phyloP scores from a whole-genome alignment of 768 basidiomycete species.

The Suillus sp. region DNA sequence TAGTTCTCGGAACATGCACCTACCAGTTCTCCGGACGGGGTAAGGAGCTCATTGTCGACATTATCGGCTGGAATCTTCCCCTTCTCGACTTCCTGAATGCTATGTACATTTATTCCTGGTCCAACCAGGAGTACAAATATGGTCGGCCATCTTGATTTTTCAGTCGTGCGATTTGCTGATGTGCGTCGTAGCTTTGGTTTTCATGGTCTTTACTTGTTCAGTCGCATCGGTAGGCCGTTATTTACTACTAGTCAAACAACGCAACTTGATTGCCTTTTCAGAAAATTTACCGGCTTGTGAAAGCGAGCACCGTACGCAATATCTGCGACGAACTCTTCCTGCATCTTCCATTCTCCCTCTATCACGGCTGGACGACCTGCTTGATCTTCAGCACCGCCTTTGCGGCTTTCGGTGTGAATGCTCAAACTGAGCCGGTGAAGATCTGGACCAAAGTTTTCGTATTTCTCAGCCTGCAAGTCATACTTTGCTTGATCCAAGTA shows the following conservation, averaged over 20 bases:
- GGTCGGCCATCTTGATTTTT: constrained; percentile 27
- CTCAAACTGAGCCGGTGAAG: constrained; percentile 50
- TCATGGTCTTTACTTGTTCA: constrained; percentile 48
- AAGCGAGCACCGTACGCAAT: constrained; percentile 51
- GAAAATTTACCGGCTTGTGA: constrained; percentile 70
- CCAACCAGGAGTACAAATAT: constrained; percentile 49
- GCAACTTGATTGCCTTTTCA: constrained; percentile 36
- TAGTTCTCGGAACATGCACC: constrained; percentile 65
- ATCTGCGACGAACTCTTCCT: constrained; percentile 62
- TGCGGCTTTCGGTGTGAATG: constrained; percentile 63
- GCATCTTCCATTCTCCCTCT: constrained; percentile 75
- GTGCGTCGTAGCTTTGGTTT: constrained; percentile 35
- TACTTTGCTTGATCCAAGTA: background rate
- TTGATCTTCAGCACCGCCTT: constrained; percentile 57
- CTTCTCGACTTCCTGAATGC: constrained; percentile 65
- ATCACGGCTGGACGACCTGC: constrained; percentile 61
- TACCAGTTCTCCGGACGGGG: constrained; percentile 59
- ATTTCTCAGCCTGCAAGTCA: constrained; percentile 54
- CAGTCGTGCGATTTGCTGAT: constrained; percentile 14
- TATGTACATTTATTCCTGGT: constrained; percentile 65
- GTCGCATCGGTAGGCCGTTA: constrained; percentile 47
- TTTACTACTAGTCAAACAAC: constrained; percentile 28
- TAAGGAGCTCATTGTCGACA: constrained; percentile 60
- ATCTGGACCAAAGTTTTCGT: constrained; percentile 65
- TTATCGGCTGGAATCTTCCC: constrained; percentile 67